Conservation (phyloP, 257 asterid species). For the Fraxinus cuspidata region DNA sequence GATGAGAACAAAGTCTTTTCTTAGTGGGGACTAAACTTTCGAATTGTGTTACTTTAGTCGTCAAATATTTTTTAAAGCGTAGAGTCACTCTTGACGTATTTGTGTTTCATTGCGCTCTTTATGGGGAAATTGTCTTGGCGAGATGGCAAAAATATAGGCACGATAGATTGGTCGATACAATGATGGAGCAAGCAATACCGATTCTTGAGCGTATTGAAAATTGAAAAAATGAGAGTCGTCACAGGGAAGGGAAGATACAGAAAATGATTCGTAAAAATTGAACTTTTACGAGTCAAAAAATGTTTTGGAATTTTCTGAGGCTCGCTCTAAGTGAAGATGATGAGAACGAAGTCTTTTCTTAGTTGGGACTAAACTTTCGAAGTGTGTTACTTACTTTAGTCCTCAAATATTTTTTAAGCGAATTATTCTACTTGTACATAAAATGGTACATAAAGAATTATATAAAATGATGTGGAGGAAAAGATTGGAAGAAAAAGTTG, state of each 20-base stretch:
- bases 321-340: slow-evolving; percentile 18
- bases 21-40: too few species aligned
- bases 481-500: too few species aligned
- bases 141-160: too few species aligned
- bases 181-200: slow-evolving; percentile 47
- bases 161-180: slow-evolving; percentile 46
- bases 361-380: background rate
- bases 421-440: too few species aligned
- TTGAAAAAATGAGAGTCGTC: slow-evolving; percentile 27
- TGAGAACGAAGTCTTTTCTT: slow-evolving; percentile 14
- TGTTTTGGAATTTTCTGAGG: slow-evolving; percentile 28
- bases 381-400: background rate
- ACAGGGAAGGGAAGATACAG: slow-evolving; percentile 25
- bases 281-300: background rate
- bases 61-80: too few species aligned
- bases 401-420: background rate
- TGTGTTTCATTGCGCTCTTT: too few species aligned
- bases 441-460: too few species aligned
- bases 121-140: too few species aligned
- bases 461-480: too few species aligned
- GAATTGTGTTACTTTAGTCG: too few species aligned
- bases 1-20: too few species aligned
- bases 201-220: background rate
- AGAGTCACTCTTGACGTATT: too few species aligned
- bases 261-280: background rate